A percentile compares a stretch with the other conserved stretches of the same genome.
Evolutionary conservation across 202 grass and related monocot genomes (phyloP).

Genomic region (Digitaria exilis): DNA sequence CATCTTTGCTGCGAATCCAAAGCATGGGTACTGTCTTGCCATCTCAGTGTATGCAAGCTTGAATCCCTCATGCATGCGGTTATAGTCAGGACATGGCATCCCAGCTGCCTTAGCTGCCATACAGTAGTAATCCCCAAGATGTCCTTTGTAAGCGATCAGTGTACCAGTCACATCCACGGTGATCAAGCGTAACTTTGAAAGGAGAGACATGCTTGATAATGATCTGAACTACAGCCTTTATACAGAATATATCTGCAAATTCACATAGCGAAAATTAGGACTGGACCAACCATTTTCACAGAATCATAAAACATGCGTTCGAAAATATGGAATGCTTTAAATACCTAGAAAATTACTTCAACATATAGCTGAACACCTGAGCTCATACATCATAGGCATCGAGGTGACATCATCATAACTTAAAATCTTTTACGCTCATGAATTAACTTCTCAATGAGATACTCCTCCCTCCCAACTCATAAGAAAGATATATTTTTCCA

Average conservation of each 20-base stretch:
- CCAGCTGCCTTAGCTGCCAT: constrained; percentile 93
- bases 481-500: not conserved
- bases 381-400: constrained; percentile 2
- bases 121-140: constrained; percentile 98
- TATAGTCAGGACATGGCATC: constrained; percentile 85
- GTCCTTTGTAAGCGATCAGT: constrained; percentile 91
- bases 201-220: constrained; percentile 62
- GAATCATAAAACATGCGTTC: not conserved
- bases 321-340: not conserved
- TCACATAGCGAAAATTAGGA: not conserved
- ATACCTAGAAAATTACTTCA: not conserved
- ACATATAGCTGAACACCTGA: not conserved
- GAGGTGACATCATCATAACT: not conserved
- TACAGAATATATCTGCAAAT: constrained; percentile 25
- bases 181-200: constrained; percentile 78
- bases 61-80: constrained; percentile 93
- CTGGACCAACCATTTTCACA: not conserved
- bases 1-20: constrained; percentile 81
- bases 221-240: not conserved
- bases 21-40: constrained; percentile 82
- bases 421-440: not conserved
- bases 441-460: constrained; percentile 1
- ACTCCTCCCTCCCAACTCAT: not conserved
- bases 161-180: constrained; percentile 97
- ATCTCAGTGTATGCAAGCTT: constrained; percentile 91